Evolutionary conservation across 768 basidiomycete species (phyloP).

Genomic region (Termitomyces sp.): DNA sequence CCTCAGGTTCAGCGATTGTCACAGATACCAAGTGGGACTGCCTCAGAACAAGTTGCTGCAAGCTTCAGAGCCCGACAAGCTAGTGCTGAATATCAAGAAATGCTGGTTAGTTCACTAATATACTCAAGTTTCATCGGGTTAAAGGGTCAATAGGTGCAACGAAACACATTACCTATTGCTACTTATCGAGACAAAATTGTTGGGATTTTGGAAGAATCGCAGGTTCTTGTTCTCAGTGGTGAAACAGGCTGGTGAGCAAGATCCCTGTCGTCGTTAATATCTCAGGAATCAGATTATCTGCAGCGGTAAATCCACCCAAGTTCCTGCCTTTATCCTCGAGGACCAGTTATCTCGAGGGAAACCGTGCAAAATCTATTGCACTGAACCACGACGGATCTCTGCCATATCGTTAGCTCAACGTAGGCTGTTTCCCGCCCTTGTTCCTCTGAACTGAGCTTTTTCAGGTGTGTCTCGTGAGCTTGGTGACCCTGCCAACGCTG

Average conservation of each 20-base stretch:
- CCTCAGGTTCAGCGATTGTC: not conserved
- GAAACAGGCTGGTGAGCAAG: conserved; percentile 36
- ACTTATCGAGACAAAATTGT: conserved; percentile 72
- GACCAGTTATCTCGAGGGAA: conserved; percentile 76
- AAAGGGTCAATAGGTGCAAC: conserved; percentile 47
- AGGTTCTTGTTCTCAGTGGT: conserved; percentile 77
- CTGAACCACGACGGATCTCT: conserved; percentile 93
- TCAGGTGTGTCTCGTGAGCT: conserved; percentile 81
- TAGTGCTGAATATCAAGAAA: conserved; percentile 72
- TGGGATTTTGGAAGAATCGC: conserved; percentile 60
- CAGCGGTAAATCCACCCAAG: conserved; percentile 96
- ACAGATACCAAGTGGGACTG: conserved; percentile 15
- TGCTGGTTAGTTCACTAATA: conserved; percentile 59
- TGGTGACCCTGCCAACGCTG: conserved; percentile 74
- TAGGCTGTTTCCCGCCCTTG: conserved; percentile 13
- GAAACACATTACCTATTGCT: conserved; percentile 83
- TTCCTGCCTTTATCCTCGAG: conserved; percentile 91
- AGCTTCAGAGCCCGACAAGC: conserved; percentile 59
- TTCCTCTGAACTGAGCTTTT: not conserved
- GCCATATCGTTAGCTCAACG: conserved; percentile 94
- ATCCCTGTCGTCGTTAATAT: conserved; percentile 1
- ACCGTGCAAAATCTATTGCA: conserved; percentile 88
- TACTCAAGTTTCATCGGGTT: not conserved
- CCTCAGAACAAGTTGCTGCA: conserved; percentile 47
- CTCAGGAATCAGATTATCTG: not conserved